These are phyloP conservation scores for Chrysoporthe puriensis DNA, from an alignment of 2,329 filamentous ascomycete species.

Conservation along the genomic window DNA sequence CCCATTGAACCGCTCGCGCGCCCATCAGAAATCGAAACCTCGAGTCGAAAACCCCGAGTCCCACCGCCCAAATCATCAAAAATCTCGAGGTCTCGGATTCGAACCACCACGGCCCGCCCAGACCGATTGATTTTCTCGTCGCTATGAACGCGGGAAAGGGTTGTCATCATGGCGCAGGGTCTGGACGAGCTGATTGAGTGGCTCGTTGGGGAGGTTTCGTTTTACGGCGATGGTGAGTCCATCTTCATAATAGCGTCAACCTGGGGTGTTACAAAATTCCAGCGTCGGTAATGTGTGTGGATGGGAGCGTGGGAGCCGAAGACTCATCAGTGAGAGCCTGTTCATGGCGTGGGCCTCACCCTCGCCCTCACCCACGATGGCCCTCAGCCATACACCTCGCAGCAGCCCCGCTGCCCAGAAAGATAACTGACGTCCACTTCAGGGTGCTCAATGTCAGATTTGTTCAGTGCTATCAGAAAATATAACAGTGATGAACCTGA, in stretches of 20 bases:
- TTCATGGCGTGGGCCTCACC: neutral
- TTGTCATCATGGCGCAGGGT: constrained; percentile 42
- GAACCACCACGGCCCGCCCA: constrained; percentile 30
- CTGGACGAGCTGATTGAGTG: constrained; percentile 50
- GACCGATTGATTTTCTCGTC: constrained; percentile 31
- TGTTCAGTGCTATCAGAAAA: constrained; percentile 31
- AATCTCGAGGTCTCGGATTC: constrained; percentile 28
- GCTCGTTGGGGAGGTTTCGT: constrained; percentile 49
- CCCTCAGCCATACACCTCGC: neutral
- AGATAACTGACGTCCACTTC: constrained; percentile 12
- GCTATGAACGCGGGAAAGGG: constrained; percentile 29
- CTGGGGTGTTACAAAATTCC: neutral
- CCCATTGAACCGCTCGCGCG: neutral
- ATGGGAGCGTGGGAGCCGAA: neutral
- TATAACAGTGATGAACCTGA: constrained; percentile 26
- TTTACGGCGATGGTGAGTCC: constrained; percentile 48
- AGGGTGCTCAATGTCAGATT: constrained; percentile 32
- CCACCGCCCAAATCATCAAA: constrained; percentile 22
- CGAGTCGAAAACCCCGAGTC: neutral
- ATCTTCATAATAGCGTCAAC: neutral
- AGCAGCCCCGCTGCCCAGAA: constrained; percentile 1
- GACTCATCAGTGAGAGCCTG: neutral
- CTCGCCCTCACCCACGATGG: neutral
- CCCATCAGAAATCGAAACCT: neutral
- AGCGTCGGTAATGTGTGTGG: neutral